Evolutionary conservation across 371 early-diverging fungal genomes (phyloP).

Genomic region (Rhizopus delemar): DNA sequence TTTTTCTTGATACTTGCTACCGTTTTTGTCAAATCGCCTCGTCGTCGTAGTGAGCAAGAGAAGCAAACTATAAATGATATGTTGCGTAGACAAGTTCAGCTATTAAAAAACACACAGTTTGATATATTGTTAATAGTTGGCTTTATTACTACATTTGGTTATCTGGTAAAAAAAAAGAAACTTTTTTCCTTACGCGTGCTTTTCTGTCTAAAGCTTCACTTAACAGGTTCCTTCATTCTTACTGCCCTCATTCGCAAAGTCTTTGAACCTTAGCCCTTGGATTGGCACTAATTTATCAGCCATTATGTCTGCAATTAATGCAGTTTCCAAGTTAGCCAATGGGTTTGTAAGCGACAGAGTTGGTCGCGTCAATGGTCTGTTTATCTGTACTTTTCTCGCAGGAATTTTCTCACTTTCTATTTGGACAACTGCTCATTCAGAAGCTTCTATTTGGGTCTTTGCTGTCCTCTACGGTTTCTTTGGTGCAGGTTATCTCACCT

Average conservation of each 20-base stretch:
- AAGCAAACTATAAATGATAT: constrained; percentile 23
- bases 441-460: constrained; percentile 42
- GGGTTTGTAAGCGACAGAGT: constrained; percentile 56
- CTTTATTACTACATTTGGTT: constrained; percentile 30
- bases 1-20: constrained; percentile 48
- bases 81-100: constrained; percentile 33
- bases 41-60: constrained; percentile 10
- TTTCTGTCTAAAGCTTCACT: constrained; percentile 7
- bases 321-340: constrained; percentile 42
- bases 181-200: background rate
- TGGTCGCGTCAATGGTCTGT: constrained; percentile 60
- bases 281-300: constrained; percentile 45
- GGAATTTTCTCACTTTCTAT: constrained; percentile 43
- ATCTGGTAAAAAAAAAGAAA: constrained; percentile 17
- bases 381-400: constrained; percentile 47
- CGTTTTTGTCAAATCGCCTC: constrained; percentile 48
- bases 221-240: constrained; percentile 33
- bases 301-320: constrained; percentile 54
- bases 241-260: constrained; percentile 37
- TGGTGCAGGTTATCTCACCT: constrained; percentile 59
- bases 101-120: constrained; percentile 18
- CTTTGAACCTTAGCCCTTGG: constrained; percentile 33
- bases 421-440: constrained; percentile 45
- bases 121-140: constrained; percentile 29
- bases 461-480: constrained; percentile 55